phyloP scores from a whole-genome alignment of 2,329 filamentous ascomycete genomes.

The Nannizzia gypsea region DNA sequence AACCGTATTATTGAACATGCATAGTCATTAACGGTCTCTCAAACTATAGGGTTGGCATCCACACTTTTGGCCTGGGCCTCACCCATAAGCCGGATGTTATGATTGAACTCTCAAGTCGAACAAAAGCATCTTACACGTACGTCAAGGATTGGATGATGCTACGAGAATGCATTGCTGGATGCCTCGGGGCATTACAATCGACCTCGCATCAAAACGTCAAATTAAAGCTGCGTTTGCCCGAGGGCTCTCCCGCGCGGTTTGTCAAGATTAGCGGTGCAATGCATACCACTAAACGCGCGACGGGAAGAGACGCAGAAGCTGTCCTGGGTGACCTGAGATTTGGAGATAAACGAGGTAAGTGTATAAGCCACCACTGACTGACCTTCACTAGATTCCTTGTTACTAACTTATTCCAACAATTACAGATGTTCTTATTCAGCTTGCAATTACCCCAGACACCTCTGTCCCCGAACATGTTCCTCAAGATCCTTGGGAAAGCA shows the following conservation, averaged over 20 bases:
- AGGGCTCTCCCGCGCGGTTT: slow-evolving; percentile 95
- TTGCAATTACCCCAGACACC: slow-evolving; percentile 82
- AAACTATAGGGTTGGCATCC: slow-evolving; percentile 63
- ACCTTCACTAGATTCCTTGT: not conserved
- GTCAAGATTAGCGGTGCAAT: slow-evolving; percentile 96
- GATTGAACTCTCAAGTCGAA: slow-evolving; percentile 90
- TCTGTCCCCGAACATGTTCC: slow-evolving; percentile 70
- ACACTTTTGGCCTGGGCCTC: slow-evolving; percentile 90
- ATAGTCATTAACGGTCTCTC: not conserved
- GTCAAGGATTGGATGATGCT: slow-evolving; percentile 99
- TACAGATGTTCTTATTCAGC: slow-evolving; percentile 78
- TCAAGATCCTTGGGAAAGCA: slow-evolving; percentile 92
- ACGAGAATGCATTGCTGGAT: slow-evolving; percentile 87
- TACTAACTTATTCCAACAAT: not conserved
- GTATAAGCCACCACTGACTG: slow-evolving; percentile 5
- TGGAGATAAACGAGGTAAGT: slow-evolving; percentile 65
- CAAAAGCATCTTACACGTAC: slow-evolving; percentile 94
- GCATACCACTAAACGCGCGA: slow-evolving; percentile 91
- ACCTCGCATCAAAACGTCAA: slow-evolving; percentile 98
- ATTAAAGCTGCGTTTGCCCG: slow-evolving; percentile 81
- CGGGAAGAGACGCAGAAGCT: slow-evolving; percentile 86
- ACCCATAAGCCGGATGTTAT: slow-evolving; percentile 98
- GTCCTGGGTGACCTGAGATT: slow-evolving; percentile 84
- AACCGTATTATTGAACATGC: slow-evolving; percentile 16
- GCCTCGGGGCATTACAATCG: slow-evolving; percentile 79